Evolutionary conservation across 768 basidiomycete species (phyloP), one percentile per base, ranked within the genome.

Genomic region (Scleroderma citrinum): DNA sequence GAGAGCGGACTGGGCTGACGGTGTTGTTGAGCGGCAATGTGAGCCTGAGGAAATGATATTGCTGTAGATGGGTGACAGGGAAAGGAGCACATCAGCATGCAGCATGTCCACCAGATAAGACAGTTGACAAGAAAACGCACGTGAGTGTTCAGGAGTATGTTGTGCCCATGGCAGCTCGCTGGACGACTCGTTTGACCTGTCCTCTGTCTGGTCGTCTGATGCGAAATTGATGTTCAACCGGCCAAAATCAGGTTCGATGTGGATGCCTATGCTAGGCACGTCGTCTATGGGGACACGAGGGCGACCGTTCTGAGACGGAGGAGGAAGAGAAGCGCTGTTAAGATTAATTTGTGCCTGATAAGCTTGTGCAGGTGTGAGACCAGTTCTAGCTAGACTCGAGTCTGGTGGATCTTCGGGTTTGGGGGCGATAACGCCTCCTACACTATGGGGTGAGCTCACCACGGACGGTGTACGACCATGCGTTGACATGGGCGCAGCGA

Each of bases 321-420:
- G 39, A 58, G 55, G 67, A 14, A 57, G 59, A 41, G 67, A 58
- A 36, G 75, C 69, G 49, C 64, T 72, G 58, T 73, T 78, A 50
- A 66, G 68, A 58, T 81, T 82, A 40, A 87, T 75, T 63, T 90
- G 85, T 7, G 82, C 80, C 59, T 88, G 89, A 69, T 89, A 90
- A 31, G 85, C 82, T 63, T 91, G 88, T 10, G 86, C 84, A 38
- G 85, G 81, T 3, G 86, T 85, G 45, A 88, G 75, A 3, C 80
- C 82, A 31, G 75, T 69, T 47, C 69, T 72, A 16, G 72, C 78
- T 53, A 71, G 70, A 39, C 59, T 59, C 7, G 70, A 61, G 63
- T 78, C 77, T 57, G 74, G 71, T 38, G 74, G 72, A 55, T 79
- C 77, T 52, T 76, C 75, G 48, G 73, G 76, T 47, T 62, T 71